These are phyloP conservation scores for Arbutus unedo DNA, from an alignment of 148 eudicot genomes.

Conservation along the genomic window DNA sequence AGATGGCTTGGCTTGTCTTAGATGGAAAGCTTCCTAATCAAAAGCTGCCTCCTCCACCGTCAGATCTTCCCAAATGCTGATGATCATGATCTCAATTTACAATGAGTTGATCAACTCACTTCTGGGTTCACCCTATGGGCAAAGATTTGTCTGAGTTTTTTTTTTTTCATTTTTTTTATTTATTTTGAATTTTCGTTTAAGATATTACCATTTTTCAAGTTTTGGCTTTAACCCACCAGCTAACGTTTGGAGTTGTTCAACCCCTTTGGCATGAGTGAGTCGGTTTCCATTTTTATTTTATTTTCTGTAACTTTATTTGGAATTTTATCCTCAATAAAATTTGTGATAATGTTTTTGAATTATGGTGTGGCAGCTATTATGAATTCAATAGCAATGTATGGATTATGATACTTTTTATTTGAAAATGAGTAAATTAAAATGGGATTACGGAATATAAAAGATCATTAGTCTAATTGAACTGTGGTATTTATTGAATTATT, in stretches of 20 bases:
- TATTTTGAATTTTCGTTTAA: background rate
- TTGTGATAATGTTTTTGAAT: too few species aligned
- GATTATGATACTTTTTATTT: too few species aligned
- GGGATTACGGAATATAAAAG: too few species aligned
- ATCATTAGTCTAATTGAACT: too few species aligned
- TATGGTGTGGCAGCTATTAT: too few species aligned
- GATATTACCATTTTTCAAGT: background rate
- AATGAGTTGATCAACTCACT: background rate
- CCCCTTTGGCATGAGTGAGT: background rate
- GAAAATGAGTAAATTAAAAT: too few species aligned
- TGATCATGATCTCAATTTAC: background rate
- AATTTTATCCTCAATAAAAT: background rate
- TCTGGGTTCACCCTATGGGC: background rate
- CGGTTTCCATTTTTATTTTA: background rate
- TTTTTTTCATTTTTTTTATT: background rate
- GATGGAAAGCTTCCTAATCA: slow-evolving; percentile 42
- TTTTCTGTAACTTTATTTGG: background rate
- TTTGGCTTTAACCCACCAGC: background rate
- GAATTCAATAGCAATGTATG: too few species aligned
- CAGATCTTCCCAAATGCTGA: slow-evolving; percentile 44
- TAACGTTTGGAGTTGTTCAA: background rate
- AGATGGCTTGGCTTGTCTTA: slow-evolving; percentile 45
- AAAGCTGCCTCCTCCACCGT: slow-evolving; percentile 38
- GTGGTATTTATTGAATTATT: too few species aligned
- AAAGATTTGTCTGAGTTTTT: background rate